Evolutionary conservation across 192 early-diverging fungal species (phyloP), one percentile per base, ranked within the genome.

Genomic region (Umbelopsis isabellina): DNA sequence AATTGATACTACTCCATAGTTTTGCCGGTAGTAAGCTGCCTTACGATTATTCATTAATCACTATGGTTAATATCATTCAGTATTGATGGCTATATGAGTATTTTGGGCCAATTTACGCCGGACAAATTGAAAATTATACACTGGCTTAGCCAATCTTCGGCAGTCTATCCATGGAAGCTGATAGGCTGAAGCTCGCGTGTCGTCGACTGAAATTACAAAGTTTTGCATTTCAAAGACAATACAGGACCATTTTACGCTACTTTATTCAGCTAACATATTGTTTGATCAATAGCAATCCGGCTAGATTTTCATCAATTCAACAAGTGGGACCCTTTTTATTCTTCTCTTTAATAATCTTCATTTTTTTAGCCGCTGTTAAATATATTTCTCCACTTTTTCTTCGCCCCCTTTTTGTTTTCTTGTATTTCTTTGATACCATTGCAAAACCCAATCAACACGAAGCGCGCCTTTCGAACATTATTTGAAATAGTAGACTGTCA

Each of bases 401-500:
- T 41, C 10, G 37, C 0, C 37, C 5, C 10, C 37, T 41, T 41
- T 25, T 25, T 25, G 10, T n/a, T 20, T n/a, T 7, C 5, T 53
- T 53, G 20, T 20, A 53, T 12, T 10, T 23, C 12, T 53, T 61
- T 61, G 27, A 52, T 52, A 52, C 51, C 21, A 52, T 22, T 22
- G 5, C 21, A 52, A 52, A 51, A 52, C 18, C 11, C 51, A 23
- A 25, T 25, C 37, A 41, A 41, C 37, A 41, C 37, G 37, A 27
- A 27, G 27, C 30, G 22, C 15, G 25, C 55, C 55, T 12, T 35
- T 35, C 25, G 16, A 27, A 16, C 55, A 2, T 66, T 51, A 50
- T 49, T 20, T 46, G 67, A 61, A 18, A 49, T 44, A 25, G 44
- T 44, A 68, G 52, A 15, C 30, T 35, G 55, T 61, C 11, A 96